Base-by-base conservation (phyloP, 1,139 yeast genomes). In the Hyphopichia fennica region DNA sequence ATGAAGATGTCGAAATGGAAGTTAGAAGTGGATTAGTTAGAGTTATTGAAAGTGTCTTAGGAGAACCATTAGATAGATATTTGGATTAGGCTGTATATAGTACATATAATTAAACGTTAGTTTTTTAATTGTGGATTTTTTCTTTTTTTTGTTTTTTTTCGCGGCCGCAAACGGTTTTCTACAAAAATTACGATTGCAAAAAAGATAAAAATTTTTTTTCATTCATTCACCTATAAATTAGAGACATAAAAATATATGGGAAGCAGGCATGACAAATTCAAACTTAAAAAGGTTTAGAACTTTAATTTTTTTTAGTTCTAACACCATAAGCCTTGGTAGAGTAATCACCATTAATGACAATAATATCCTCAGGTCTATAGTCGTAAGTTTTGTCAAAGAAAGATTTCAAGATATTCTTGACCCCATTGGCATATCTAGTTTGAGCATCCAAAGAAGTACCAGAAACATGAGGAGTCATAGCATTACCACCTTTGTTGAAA, bases 61-160 rank as follows among this genome's bases (percentile, higher is more conserved):
- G 99, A 39, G 99, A 93, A 63, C 95, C 96, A 37, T 77, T 93
- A 49, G 97, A 91, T 59, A 79, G 95, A 64, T 93, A 91, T 59
- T 75, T 93, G 54, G 84, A 83, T 51, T 89, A 72, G 56, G 32
- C 33, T 9, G 11, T 27, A 27, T 5, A 22, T 22, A 7, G 25
- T 22, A 10, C 10, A 22, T 22, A 22, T 22, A 22, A 7, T 7
- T 22, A 22, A 22, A 10, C 10, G 7, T 22, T 7, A n/a, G n/a
- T 15, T 32, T 17, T 13, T 16, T 16, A 16, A 32, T 32, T 32
- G 14, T 15, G 41, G 35, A 51, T 48, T 46, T 34, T 42, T 50
- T 51, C 52, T 46, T 35, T n/a, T n/a, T n/a, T n/a, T 36, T 19
- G 14, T 18, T 20, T 10, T 18, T 22, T 27, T 27, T 27, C 29